phyloP scores from a whole-genome alignment of 1,284 basidiomycete genomes.

The Cutaneotrichosporon daszewskae region DNA sequence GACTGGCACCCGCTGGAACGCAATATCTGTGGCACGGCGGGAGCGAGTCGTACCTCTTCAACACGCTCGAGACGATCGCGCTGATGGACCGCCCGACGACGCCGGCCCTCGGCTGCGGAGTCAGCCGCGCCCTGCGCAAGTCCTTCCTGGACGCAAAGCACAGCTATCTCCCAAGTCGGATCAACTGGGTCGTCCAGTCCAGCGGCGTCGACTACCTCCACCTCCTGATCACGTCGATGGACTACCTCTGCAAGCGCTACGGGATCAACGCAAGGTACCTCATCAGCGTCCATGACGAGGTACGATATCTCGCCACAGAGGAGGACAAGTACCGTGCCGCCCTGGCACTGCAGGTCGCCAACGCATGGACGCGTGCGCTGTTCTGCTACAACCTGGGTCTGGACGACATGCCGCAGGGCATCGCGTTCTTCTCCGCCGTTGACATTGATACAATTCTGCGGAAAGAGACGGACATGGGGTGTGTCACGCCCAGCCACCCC shows the following conservation, averaged over 20 bases:
- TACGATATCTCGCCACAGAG: constrained; percentile 86
- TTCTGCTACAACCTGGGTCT: constrained; percentile 92
- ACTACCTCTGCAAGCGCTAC: constrained; percentile 75
- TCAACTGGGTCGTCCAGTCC: constrained; percentile 99
- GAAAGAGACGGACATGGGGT: constrained; percentile 95
- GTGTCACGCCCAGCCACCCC: constrained; percentile 89
- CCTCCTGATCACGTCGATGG: constrained; percentile 91
- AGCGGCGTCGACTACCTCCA: constrained; percentile 98
- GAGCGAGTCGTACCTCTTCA: constrained; percentile 97
- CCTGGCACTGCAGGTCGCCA: constrained; percentile 91
- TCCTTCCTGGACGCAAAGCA: constrained; percentile 62
- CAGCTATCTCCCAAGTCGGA: constrained; percentile 91
- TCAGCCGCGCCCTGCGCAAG: constrained; percentile 86
- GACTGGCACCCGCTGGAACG: constrained; percentile 19
- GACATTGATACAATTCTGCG: constrained; percentile 87
- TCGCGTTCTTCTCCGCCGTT: constrained; percentile 95
- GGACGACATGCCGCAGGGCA: constrained; percentile 88
- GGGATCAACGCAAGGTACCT: constrained; percentile 87
- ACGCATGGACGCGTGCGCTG: constrained; percentile 88
- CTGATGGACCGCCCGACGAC: constrained; percentile 78
- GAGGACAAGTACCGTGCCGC: constrained; percentile 81
- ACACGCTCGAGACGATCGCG: constrained; percentile 95
- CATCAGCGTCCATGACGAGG: constrained; percentile 95
- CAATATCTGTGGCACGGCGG: constrained; percentile 93
- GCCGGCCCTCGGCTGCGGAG: constrained; percentile 87